Evolutionary conservation across 2,329 filamentous ascomycete genomes (phyloP).

Genomic region (Trichothecium roseum): DNA sequence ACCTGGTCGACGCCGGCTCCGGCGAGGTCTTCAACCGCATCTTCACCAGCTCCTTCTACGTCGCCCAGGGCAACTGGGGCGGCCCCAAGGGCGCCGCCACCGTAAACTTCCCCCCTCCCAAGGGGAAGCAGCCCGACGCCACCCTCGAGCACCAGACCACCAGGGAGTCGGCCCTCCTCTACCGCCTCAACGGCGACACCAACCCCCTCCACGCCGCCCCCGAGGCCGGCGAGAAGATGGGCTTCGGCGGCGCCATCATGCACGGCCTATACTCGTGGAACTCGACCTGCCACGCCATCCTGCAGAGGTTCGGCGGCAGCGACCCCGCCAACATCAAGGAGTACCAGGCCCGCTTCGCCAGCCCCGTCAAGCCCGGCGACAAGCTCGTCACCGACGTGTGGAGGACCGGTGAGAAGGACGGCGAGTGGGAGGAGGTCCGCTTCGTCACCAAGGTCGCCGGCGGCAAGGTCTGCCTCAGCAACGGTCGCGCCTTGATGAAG

Average conservation of each 20-base stretch:
- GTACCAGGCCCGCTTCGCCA: constrained; percentile 82
- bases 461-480: constrained; percentile 78
- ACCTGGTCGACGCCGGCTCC: constrained; percentile 59
- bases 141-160: constrained; percentile 62
- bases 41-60: constrained; percentile 64
- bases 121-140: constrained; percentile 63
- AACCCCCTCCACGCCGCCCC: constrained; percentile 86
- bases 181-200: constrained; percentile 86
- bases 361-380: constrained; percentile 73
- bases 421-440: constrained; percentile 68
- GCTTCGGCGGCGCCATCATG: constrained; percentile 80
- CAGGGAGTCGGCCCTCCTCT: constrained; percentile 62
- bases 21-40: constrained; percentile 64
- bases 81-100: constrained; percentile 82
- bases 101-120: constrained; percentile 66
- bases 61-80: constrained; percentile 73
- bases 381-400: constrained; percentile 75
- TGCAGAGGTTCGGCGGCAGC: constrained; percentile 63
- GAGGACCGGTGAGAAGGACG: constrained; percentile 57
- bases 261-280: constrained; percentile 89
- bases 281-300: constrained; percentile 59
- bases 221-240: constrained; percentile 79
- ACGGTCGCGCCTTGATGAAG: constrained; percentile 73
- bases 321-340: constrained; percentile 75
- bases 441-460: constrained; percentile 70